phyloP scores from a whole-genome alignment of 2,329 filamentous ascomycete genomes.

The Botrytis squamosa region DNA sequence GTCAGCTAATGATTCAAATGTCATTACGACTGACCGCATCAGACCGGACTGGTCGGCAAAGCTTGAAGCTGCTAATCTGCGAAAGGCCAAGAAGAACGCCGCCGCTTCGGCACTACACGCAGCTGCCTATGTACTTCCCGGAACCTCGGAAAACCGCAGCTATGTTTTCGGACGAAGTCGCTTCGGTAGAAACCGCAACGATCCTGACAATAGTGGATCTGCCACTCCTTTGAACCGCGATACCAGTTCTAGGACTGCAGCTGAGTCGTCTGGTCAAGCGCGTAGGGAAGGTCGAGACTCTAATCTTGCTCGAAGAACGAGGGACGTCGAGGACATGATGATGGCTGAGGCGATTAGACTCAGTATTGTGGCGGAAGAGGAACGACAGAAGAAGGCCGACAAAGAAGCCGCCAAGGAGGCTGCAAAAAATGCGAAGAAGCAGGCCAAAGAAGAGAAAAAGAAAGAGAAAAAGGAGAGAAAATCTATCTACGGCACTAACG shows the following conservation, averaged over 20 bases:
- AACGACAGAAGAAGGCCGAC: constrained; percentile 81
- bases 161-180: constrained; percentile 37
- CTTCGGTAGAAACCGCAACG: constrained; percentile 37
- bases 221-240: constrained; percentile 34
- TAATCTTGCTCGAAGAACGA: constrained; percentile 46
- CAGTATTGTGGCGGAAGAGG: constrained; percentile 89
- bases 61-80: constrained; percentile 76
- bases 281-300: constrained; percentile 39
- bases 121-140: constrained; percentile 63
- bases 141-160: constrained; percentile 32
- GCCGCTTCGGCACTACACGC: constrained; percentile 67
- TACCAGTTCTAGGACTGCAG: constrained; percentile 30
- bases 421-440: constrained; percentile 79
- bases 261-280: constrained; percentile 33
- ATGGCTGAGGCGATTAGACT: constrained; percentile 93
- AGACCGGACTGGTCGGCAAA: constrained; percentile 95
- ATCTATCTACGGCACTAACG: constrained; percentile 44
- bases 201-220: constrained; percentile 37
- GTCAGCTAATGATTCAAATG: constrained; percentile 78
- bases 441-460: constrained; percentile 82
- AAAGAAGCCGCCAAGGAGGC: constrained; percentile 75
- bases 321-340: constrained; percentile 98
- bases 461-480: constrained; percentile 58
- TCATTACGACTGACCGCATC: constrained; percentile 89
- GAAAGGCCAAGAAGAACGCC: constrained; percentile 81